A percentile compares a stretch with the other conserved stretches of the same genome.
Conservation (phyloP, 2,329 filamentous ascomycete genomes). For the Bipolaris gigantea region DNA sequence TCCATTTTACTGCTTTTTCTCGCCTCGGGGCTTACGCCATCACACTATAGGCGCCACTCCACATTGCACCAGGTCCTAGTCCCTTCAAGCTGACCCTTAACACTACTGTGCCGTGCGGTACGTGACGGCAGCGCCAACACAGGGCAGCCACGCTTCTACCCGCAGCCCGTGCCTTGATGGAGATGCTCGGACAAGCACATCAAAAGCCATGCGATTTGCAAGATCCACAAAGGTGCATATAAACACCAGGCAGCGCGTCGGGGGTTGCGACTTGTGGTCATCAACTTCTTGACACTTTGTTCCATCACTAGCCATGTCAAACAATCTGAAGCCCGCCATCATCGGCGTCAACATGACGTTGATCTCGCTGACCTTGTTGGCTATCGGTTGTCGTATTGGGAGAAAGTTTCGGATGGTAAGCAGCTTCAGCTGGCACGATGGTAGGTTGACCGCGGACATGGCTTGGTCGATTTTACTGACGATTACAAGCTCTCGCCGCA, state of each 20-base stretch:
- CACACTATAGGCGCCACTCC: neutral
- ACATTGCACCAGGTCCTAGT: neutral
- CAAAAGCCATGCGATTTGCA: neutral
- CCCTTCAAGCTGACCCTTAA: neutral
- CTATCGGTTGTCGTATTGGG: conserved; percentile 28
- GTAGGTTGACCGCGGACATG: conserved; percentile 11
- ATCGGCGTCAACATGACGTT: conserved; percentile 31
- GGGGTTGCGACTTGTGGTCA: neutral
- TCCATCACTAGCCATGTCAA: conserved; percentile 10
- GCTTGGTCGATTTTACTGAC: conserved; percentile 7
- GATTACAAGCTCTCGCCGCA: conserved; percentile 22
- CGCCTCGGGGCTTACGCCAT: neutral
- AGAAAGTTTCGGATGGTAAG: conserved; percentile 27
- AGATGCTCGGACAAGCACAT: neutral
- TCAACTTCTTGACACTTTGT: neutral
- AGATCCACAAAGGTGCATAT: conserved; percentile 1
- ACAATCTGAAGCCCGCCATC: conserved; percentile 20
- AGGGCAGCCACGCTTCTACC: neutral
- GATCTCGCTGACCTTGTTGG: conserved; percentile 27
- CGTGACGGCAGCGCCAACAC: neutral
- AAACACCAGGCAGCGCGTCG: neutral
- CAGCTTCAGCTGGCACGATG: conserved; percentile 33
- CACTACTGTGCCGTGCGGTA: neutral
- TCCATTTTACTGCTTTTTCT: neutral
- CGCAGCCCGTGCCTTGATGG: neutral